Evolutionary conservation across 768 basidiomycete species (phyloP).

Genomic region (Phaeolepiota aurea): DNA sequence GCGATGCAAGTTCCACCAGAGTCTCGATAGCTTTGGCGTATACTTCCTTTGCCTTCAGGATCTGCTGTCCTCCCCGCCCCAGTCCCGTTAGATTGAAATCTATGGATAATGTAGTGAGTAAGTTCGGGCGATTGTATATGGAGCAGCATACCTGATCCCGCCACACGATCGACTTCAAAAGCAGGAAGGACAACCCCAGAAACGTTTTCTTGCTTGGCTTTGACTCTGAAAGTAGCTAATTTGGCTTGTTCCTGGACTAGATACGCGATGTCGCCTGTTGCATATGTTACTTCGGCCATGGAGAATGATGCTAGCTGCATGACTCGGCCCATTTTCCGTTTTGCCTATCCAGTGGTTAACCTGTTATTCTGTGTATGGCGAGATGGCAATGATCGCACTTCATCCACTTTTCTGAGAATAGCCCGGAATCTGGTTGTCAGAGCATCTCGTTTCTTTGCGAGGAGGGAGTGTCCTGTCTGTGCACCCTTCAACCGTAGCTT

Average conservation of each 20-base stretch:
- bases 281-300: slow-evolving; percentile 96
- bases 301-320: slow-evolving; percentile 99
- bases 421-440: slow-evolving; percentile 90
- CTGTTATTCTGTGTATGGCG: not conserved
- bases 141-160: slow-evolving; percentile 60
- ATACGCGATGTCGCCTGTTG: slow-evolving; percentile 95
- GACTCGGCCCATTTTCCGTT: slow-evolving; percentile 97
- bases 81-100: slow-evolving; percentile 97
- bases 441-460: slow-evolving; percentile 98
- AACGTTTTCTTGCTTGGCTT: slow-evolving; percentile 95
- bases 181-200: slow-evolving; percentile 93
- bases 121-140: not conserved
- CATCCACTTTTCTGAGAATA: slow-evolving; percentile 95
- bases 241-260: slow-evolving; percentile 96
- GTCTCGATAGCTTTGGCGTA: slow-evolving; percentile 98
- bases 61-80: slow-evolving; percentile 94
- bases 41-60: slow-evolving; percentile 90
- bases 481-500: slow-evolving; percentile 86
- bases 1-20: slow-evolving; percentile 90
- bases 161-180: slow-evolving; percentile 84
- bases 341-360: slow-evolving; percentile 52
- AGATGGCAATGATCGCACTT: slow-evolving; percentile 40
- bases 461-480: slow-evolving; percentile 88
- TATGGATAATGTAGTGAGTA: slow-evolving; percentile 17
- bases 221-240: slow-evolving; percentile 85